Percentiles rank a stretch among this genome's conserved stretches.
phyloP scores from a whole-genome alignment of 2,329 filamentous ascomycete genomes.

The Scorias spongiosa region DNA sequence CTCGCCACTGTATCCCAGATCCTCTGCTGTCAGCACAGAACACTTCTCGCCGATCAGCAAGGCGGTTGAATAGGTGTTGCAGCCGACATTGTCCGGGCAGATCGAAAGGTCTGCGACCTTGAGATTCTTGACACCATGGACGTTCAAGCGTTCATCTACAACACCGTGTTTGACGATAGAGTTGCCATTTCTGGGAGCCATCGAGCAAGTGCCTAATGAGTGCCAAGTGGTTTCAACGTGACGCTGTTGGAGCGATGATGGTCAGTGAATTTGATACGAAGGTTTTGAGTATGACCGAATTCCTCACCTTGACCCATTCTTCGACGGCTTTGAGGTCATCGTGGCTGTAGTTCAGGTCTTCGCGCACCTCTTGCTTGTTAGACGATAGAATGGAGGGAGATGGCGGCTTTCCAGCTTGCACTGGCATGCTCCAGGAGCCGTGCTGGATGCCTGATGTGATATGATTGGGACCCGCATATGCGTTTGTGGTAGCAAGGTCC shows the following conservation, averaged over 20 bases:
- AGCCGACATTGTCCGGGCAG: constrained; percentile 63
- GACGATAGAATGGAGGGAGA: constrained; percentile 42
- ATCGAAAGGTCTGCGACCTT: constrained; percentile 65
- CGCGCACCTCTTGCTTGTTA: constrained; percentile 43
- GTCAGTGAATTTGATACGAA: not conserved
- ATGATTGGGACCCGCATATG: constrained; percentile 59
- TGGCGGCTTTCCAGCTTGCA: constrained; percentile 39
- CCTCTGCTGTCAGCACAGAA: constrained; percentile 53
- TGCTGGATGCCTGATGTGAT: constrained; percentile 57
- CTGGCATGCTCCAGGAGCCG: constrained; percentile 47
- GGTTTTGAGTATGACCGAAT: not conserved
- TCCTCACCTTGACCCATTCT: constrained; percentile 37
- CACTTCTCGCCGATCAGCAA: constrained; percentile 64
- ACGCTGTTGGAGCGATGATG: constrained; percentile 26
- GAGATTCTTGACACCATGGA: constrained; percentile 60
- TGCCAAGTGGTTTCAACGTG: constrained; percentile 70
- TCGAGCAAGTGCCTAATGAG: constrained; percentile 51
- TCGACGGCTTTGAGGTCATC: constrained; percentile 51
- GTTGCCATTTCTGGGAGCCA: constrained; percentile 63
- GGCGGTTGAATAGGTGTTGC: constrained; percentile 49
- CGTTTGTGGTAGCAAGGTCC: constrained; percentile 59
- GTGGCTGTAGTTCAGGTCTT: constrained; percentile 51
- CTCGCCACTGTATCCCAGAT: constrained; percentile 56
- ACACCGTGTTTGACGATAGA: constrained; percentile 69
- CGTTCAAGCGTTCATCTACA: constrained; percentile 60